phyloP scores from a whole-genome alignment of 805 yeast species.

The Candida railenensis region DNA sequence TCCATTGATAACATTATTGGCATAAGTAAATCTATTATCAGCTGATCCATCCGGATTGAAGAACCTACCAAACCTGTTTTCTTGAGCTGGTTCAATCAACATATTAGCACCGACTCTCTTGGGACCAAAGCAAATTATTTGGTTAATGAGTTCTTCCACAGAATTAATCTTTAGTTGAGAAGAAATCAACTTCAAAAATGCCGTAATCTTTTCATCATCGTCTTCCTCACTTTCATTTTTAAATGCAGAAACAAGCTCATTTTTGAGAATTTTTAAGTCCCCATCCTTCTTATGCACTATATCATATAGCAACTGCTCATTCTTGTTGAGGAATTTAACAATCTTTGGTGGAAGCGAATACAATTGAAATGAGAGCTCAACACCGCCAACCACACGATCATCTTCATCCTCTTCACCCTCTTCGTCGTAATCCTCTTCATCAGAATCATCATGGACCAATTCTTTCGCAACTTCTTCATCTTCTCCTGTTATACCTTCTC shows the following conservation, averaged over 20 bases:
- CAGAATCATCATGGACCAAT: slow-evolving; percentile 13
- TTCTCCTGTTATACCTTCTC: slow-evolving; percentile 76
- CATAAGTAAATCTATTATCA: slow-evolving; percentile 35
- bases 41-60: slow-evolving; percentile 11
- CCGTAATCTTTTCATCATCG: slow-evolving; percentile 14
- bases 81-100: slow-evolving; percentile 51
- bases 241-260: slow-evolving; percentile 1
- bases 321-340: slow-evolving; percentile 46
- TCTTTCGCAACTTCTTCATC: slow-evolving; percentile 9
- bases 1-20: slow-evolving; percentile 72
- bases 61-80: slow-evolving; percentile 26
- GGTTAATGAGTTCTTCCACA: slow-evolving; percentile 21
- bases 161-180: slow-evolving; percentile 10
- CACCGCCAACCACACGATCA: slow-evolving; percentile 42
- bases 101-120: slow-evolving; percentile 74
- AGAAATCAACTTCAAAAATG: slow-evolving; percentile 10
- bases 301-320: slow-evolving; percentile 43
- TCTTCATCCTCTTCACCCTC: slow-evolving; percentile 14
- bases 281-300: slow-evolving; percentile 22
- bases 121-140: slow-evolving; percentile 72
- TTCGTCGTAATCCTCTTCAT: slow-evolving; percentile 12
- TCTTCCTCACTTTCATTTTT: slow-evolving; percentile 13
- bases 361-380: slow-evolving; percentile 51
- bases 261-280: slow-evolving; percentile 11
- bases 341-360: slow-evolving; percentile 57